A percentile compares a stretch with the other conserved stretches of the same genome.
Conservation (phyloP, 1,139 yeast species). For the Pichia sp. region DNA sequence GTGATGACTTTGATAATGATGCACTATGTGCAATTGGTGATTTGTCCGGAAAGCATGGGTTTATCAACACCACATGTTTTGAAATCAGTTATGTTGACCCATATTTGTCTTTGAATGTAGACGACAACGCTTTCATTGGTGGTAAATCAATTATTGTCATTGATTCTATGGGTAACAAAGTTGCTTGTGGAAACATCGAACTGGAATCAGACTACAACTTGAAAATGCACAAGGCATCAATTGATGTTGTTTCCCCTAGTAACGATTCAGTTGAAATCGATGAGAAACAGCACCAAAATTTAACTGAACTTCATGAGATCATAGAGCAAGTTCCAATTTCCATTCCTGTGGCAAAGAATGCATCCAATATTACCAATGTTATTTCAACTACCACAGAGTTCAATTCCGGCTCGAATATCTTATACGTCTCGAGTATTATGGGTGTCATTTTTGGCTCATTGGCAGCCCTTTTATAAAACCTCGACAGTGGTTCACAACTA, state of each 20-base stretch:
- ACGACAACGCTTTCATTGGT: conserved; percentile 39
- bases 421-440: conserved; percentile 7
- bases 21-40: conserved; percentile 53
- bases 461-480: conserved; percentile 8
- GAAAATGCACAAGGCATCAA: too few relatives aligned
- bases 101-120: conserved; percentile 41
- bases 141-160: conserved; percentile 48
- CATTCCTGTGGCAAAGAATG: conserved; percentile 1
- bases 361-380: conserved; percentile 1
- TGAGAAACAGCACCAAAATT: neutral
- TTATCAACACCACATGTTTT: conserved; percentile 49
- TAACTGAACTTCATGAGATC: neutral
- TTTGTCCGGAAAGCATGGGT: conserved; percentile 55
- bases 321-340: neutral
- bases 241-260: too few relatives aligned
- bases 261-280: too few relatives aligned
- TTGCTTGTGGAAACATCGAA: conserved; percentile 40
- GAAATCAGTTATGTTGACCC: conserved; percentile 45
- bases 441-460: conserved; percentile 12
- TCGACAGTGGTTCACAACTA: too few relatives aligned
- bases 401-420: conserved; percentile 9
- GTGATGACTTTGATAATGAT: conserved; percentile 35
- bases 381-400: neutral
- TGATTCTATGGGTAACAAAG: conserved; percentile 37
- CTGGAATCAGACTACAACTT: too few relatives aligned